Evolutionary conservation across 768 basidiomycete genomes (phyloP).

Genomic region (Leccinum incarnatum): DNA sequence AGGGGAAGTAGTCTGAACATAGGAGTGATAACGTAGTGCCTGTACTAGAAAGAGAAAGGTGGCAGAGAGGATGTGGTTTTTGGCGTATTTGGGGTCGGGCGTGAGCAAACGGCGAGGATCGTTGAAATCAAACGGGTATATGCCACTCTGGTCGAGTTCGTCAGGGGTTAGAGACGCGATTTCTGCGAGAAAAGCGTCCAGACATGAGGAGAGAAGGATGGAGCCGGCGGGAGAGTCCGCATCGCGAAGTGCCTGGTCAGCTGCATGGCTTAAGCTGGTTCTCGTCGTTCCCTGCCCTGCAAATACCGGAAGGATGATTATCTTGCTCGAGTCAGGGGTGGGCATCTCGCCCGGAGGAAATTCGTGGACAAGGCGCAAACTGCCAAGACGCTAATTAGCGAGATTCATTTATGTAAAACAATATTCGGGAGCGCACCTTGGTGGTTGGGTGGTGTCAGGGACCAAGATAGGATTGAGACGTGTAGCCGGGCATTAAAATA

Average conservation of each 20-base stretch:
- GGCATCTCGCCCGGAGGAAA: constrained; percentile 5
- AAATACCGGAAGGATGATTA: constrained; percentile 46
- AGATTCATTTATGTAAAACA: background rate
- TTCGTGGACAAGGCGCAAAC: background rate
- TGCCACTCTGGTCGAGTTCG: constrained; percentile 35
- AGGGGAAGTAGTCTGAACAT: constrained; percentile 29
- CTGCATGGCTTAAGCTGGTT: constrained; percentile 30
- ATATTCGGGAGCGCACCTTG: constrained; percentile 3
- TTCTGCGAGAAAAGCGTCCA: constrained; percentile 49
- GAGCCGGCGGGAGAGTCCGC: constrained; percentile 40
- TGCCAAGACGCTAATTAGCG: background rate
- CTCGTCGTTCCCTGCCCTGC: constrained; percentile 52
- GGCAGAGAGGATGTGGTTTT: constrained; percentile 49
- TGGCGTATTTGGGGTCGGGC: constrained; percentile 33
- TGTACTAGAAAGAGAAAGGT: constrained; percentile 51
- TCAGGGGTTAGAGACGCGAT: constrained; percentile 42
- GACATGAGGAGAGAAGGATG: constrained; percentile 49
- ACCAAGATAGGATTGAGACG: background rate
- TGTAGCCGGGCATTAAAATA: constrained; percentile 16
- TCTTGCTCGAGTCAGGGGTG: background rate
- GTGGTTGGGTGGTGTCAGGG: background rate
- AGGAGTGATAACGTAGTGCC: constrained; percentile 49
- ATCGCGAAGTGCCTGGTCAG: constrained; percentile 41
- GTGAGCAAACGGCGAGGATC: constrained; percentile 39
- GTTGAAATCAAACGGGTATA: constrained; percentile 46